These are phyloP conservation scores for Nannochloropsis granulata DNA, from an alignment of 108 stramenopile species.

Conservation along the genomic window DNA sequence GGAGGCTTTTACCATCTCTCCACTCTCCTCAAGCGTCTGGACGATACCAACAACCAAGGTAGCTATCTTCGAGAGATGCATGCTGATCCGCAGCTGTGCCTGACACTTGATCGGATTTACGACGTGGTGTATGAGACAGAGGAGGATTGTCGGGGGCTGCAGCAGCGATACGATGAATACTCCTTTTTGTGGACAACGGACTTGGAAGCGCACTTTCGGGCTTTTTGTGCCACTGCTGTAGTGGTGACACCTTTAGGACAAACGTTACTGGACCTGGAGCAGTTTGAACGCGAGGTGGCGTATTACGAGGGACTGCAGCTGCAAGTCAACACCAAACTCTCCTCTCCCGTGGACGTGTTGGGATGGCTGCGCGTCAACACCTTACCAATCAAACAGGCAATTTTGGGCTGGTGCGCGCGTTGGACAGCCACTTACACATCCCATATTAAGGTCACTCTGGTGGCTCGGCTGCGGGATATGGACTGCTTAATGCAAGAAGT, in stretches of 20 bases:
- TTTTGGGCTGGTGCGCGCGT: conserved; percentile 45
- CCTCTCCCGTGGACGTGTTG: conserved; percentile 37
- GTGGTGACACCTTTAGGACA: conserved; percentile 42
- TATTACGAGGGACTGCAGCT: conserved; percentile 55
- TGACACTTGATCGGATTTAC: conserved; percentile 48
- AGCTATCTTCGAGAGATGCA: conserved; percentile 61
- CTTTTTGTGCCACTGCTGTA: conserved; percentile 53
- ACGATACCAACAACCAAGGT: conserved; percentile 48
- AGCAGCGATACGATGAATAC: conserved; percentile 49
- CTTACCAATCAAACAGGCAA: conserved; percentile 53
- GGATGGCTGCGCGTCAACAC: conserved; percentile 69
- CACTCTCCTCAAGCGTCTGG: conserved; percentile 60
- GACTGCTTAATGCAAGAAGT: neutral
- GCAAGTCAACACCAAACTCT: conserved; percentile 34
- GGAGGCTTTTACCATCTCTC: conserved; percentile 59
- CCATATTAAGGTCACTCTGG: conserved; percentile 42
- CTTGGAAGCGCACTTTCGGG: conserved; percentile 46
- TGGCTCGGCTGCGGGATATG: neutral
- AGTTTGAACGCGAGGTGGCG: conserved; percentile 56
- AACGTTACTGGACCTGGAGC: conserved; percentile 46
- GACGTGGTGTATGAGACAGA: conserved; percentile 46
- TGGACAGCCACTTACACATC: conserved; percentile 56
- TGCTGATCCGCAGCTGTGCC: conserved; percentile 47
- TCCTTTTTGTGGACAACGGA: conserved; percentile 59
- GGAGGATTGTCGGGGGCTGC: conserved; percentile 45